Percentiles rank a stretch among this genome's conserved stretches.
Conservation (phyloP, 2,329 filamentous ascomycete species). For the Aspergillus sp. region DNA sequence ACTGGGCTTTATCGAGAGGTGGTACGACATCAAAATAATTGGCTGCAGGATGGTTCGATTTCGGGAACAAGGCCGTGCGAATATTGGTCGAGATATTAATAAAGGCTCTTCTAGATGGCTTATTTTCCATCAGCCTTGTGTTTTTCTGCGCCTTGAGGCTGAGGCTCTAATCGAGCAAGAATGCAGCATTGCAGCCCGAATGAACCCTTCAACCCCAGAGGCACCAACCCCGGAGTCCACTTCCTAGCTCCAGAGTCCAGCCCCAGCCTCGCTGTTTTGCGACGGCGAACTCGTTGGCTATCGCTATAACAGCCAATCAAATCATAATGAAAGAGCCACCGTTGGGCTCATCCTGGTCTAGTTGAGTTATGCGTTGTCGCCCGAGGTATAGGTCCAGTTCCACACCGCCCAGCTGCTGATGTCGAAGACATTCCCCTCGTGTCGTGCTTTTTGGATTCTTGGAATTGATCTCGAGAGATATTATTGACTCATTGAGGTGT, state of each 20-base stretch:
- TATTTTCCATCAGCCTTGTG: not conserved
- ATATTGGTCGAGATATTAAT: not conserved
- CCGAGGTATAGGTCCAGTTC: conserved; percentile 2
- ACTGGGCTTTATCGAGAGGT: not conserved
- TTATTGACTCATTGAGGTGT: not conserved
- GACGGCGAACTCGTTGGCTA: not conserved
- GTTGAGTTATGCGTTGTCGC: not conserved
- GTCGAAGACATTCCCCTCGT: not conserved
- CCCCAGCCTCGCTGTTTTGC: not conserved
- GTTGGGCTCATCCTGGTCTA: not conserved
- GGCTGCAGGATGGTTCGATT: not conserved
- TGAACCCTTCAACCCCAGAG: not conserved
- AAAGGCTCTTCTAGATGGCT: not conserved
- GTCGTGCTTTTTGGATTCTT: not conserved
- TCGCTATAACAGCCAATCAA: not conserved
- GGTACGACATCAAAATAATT: not conserved
- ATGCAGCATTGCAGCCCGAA: no score
- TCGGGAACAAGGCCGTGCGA: not conserved
- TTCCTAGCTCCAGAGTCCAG: not conserved
- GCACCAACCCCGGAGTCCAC: not conserved
- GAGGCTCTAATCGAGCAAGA: not conserved
- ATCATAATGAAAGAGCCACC: not conserved
- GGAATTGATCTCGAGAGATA: not conserved
- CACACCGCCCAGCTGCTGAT: conserved; percentile 5
- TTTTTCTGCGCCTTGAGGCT: not conserved